phyloP scores from a whole-genome alignment of 1,284 basidiomycete species.

The Leccinum pallidistipes region DNA sequence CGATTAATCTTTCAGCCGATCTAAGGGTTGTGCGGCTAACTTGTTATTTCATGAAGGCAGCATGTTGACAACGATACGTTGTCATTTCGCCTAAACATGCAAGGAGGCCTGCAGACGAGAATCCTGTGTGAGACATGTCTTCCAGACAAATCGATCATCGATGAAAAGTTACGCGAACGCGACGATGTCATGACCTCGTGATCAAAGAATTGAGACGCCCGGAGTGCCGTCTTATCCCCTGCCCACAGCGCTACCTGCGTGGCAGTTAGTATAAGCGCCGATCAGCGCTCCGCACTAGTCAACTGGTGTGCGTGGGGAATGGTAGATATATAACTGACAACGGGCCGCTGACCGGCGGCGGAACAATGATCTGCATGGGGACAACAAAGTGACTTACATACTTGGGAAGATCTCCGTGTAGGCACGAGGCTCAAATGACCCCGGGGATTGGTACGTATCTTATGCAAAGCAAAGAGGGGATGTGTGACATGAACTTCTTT shows the following conservation, averaged over 20 bases:
- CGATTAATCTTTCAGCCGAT: background rate
- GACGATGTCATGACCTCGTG: background rate
- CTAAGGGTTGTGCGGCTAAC: background rate
- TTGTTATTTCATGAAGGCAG: conserved; percentile 7
- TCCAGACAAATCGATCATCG: background rate
- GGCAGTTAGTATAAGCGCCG: background rate
- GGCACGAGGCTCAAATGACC: background rate
- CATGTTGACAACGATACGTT: background rate
- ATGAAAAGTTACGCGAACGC: background rate
- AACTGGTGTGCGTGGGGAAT: background rate
- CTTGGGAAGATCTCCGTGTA: background rate
- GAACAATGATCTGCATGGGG: background rate
- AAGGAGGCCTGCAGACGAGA: background rate
- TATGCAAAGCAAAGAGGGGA: background rate
- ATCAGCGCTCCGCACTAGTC: background rate
- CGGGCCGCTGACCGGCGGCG: background rate
- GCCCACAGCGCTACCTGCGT: background rate
- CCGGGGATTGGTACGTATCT: background rate
- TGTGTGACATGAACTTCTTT: background rate
- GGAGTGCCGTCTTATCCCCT: background rate
- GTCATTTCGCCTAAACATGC: background rate
- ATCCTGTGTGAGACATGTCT: background rate
- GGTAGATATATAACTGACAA: background rate
- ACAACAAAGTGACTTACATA: background rate
- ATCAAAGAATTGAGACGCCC: background rate